Conservation (phyloP, 2,329 filamentous ascomycete species). For the Cordyceps fumosorosea region DNA sequence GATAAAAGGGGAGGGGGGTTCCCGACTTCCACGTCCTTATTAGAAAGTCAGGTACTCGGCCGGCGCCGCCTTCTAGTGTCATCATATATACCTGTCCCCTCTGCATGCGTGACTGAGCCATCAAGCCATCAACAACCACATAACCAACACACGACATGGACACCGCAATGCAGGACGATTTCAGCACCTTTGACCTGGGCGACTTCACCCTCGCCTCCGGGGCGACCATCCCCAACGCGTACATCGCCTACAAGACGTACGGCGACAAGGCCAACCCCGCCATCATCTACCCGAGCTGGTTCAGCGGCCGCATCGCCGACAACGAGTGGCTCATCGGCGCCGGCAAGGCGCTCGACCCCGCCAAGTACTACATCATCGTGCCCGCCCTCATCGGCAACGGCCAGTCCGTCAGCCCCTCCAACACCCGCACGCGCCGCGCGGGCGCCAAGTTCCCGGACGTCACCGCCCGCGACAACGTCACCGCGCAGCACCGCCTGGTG, state of each 20-base stretch:
- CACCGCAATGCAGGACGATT: constrained; percentile 4
- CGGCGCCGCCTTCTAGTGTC: not conserved
- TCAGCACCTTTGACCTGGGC: constrained; percentile 50
- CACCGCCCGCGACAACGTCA: constrained; percentile 45
- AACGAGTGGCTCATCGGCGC: constrained; percentile 70
- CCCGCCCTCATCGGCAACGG: constrained; percentile 46
- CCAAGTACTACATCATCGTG: constrained; percentile 42
- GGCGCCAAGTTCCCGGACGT: constrained; percentile 34
- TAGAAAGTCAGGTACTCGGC: not conserved
- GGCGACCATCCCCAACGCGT: constrained; percentile 53
- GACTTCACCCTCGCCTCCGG: constrained; percentile 63
- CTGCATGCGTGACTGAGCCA: no score
- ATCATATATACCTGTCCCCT: no score
- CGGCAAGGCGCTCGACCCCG: constrained; percentile 57
- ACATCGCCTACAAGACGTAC: constrained; percentile 72
- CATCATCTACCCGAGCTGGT: constrained; percentile 75
- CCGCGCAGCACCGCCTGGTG: constrained; percentile 38
- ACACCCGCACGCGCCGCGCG: constrained; percentile 27
- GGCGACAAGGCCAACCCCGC: constrained; percentile 56
- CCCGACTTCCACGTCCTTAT: not conserved
- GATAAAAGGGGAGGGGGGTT: not conserved
- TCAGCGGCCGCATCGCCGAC: constrained; percentile 52
- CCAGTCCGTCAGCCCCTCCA: constrained; percentile 48
- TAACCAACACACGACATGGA: not conserved
- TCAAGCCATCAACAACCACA: not conserved